These are phyloP conservation scores for Brassica rapa DNA, from an alignment of 345 rosid species.

Conservation along the genomic window DNA sequence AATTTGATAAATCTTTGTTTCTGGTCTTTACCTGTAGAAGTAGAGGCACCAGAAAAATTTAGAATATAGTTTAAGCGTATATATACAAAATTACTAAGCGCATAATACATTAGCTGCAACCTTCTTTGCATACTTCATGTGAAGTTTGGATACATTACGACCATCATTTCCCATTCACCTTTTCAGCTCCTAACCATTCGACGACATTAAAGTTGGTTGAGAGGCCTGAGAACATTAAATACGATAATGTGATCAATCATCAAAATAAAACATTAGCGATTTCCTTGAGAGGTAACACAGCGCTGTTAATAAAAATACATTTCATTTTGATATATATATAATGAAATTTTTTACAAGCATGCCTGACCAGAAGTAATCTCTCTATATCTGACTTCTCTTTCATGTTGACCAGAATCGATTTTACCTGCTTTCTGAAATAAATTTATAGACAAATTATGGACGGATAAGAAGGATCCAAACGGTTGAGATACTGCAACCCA, in stretches of 20 bases:
- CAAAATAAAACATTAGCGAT: neutral
- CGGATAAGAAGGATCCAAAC: neutral
- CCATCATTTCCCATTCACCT: neutral
- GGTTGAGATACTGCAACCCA: neutral
- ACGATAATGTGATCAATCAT: neutral
- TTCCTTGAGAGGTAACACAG: neutral
- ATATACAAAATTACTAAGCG: neutral
- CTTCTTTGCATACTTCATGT: neutral
- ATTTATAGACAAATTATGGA: neutral
- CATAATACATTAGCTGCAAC: constrained; percentile 45
- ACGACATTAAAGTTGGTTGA: too few relatives aligned
- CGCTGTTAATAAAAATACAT: neutral
- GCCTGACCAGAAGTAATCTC: neutral
- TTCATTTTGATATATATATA: too few relatives aligned
- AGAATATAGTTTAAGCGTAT: neutral
- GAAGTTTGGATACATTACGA: neutral
- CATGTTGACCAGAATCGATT: neutral
- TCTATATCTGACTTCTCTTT: neutral
- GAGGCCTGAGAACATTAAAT: too few relatives aligned
- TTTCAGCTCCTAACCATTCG: too few relatives aligned
- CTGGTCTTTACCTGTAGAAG: neutral
- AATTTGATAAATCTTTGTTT: neutral
- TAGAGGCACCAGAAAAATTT: neutral
- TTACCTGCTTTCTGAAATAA: neutral
- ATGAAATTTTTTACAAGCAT: neutral